Conservation (phyloP, 2,329 filamentous ascomycete genomes). For the Alternaria sp. region DNA sequence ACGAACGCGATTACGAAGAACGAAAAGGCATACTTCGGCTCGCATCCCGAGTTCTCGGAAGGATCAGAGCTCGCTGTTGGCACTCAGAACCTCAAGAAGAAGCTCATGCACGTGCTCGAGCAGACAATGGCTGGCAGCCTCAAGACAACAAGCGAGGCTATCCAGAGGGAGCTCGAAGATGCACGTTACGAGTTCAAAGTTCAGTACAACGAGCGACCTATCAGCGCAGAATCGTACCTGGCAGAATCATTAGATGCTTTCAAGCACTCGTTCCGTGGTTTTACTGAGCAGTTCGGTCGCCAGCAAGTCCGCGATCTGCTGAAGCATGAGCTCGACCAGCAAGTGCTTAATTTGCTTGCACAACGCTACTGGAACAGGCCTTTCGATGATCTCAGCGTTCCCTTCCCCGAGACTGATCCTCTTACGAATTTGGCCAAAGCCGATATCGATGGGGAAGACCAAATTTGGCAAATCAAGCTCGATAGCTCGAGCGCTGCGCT, state of each 20-base stretch:
- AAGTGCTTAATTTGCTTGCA: slow-evolving; percentile 90
- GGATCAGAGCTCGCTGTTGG: slow-evolving; percentile 79
- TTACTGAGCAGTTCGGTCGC: slow-evolving; percentile 87
- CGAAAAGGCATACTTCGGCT: slow-evolving; percentile 84
- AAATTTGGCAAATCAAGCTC: slow-evolving; percentile 93
- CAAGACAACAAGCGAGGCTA: slow-evolving; percentile 87
- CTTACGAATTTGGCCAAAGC: slow-evolving; percentile 83
- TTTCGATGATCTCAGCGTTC: slow-evolving; percentile 77
- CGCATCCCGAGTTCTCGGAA: slow-evolving; percentile 84
- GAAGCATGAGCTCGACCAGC: slow-evolving; percentile 92
- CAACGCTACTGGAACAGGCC: slow-evolving; percentile 98
- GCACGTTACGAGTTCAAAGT: slow-evolving; percentile 99
- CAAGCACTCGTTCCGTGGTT: slow-evolving; percentile 97
- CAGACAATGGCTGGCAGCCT: slow-evolving; percentile 96
- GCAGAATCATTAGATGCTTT: slow-evolving; percentile 95
- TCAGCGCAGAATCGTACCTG: slow-evolving; percentile 95
- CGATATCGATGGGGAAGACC: slow-evolving; percentile 72
- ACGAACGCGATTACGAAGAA: slow-evolving; percentile 84
- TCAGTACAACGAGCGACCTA: slow-evolving; percentile 94
- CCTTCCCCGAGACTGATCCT: slow-evolving; percentile 73
- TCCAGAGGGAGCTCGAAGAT: slow-evolving; percentile 93
- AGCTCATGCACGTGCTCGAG: slow-evolving; percentile 95
- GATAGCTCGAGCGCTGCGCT: slow-evolving; percentile 89
- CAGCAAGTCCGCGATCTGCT: slow-evolving; percentile 88
- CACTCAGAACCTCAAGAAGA: slow-evolving; percentile 87